Evolutionary conservation across 208 protist species (phyloP).

Genomic region (Phytomonas francai): DNA sequence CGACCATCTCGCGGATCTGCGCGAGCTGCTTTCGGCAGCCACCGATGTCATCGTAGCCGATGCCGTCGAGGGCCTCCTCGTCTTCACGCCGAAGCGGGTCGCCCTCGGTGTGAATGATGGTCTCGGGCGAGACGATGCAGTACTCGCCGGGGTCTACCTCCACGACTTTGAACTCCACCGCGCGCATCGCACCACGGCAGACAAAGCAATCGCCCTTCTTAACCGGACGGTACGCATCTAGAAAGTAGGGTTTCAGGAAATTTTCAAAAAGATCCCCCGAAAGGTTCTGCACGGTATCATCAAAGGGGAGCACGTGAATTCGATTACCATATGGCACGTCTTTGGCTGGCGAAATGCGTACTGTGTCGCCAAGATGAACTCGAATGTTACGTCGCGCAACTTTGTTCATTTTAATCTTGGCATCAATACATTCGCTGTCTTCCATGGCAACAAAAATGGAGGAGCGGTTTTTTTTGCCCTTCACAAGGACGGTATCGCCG

Average conservation of each 20-base stretch:
- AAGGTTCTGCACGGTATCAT: conserved; percentile 99
- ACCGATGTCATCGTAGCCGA: conserved; percentile 99
- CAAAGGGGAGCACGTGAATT: conserved; percentile 99
- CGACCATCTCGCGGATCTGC: conserved; percentile 99
- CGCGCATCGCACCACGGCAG: conserved; percentile 95
- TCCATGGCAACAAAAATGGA: conserved; percentile 96
- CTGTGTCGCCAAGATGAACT: conserved; percentile 97
- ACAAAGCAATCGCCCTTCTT: conserved; percentile 98
- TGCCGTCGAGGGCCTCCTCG: conserved; percentile 94
- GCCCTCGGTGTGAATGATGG: conserved; percentile 99
- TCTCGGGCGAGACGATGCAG: conserved; percentile 98
- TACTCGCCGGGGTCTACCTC: conserved; percentile 97
- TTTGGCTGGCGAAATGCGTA: conserved; percentile 92
- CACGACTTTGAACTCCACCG: conserved; percentile 99
- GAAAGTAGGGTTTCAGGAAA: conserved; percentile 99
- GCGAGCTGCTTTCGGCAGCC: conserved; percentile 98
- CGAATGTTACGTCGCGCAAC: conserved; percentile 98
- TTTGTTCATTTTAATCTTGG: conserved; percentile 99
- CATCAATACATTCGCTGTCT: conserved; percentile 90
- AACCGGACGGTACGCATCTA: conserved; percentile 99
- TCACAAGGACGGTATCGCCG: conserved; percentile 96
- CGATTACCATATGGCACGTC: conserved; percentile 98
- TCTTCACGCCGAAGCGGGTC: conserved; percentile 99
- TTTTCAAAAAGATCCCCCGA: conserved; percentile 99
- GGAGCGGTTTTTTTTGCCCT: conserved; percentile 97